Percentiles rank a stretch among this genome's conserved stretches.
Conservation (phyloP, 257 asterid genomes). For the Striga asiatica region DNA sequence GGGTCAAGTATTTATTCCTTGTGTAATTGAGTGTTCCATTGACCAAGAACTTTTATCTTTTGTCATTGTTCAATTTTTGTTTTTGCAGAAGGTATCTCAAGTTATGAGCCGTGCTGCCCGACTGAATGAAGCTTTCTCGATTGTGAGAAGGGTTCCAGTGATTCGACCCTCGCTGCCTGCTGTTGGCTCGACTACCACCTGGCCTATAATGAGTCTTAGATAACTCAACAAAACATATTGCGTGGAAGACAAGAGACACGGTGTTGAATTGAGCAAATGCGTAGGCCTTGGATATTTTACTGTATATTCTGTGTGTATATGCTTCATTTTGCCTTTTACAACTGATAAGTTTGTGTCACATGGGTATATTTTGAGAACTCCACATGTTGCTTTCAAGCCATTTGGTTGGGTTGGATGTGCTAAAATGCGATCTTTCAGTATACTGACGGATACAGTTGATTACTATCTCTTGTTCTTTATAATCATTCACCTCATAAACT, state of each 20-base stretch:
- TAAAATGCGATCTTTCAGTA: background rate
- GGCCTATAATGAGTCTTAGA: slow-evolving; percentile 70
- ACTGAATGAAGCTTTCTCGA: slow-evolving; percentile 82
- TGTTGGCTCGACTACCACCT: slow-evolving; percentile 37
- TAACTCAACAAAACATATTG: slow-evolving; percentile 20
- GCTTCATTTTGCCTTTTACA: background rate
- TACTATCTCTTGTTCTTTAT: no score
- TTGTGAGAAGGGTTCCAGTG: slow-evolving; percentile 79
- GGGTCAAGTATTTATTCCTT: background rate
- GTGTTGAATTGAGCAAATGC: slow-evolving; percentile 12
- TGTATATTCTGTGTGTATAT: slow-evolving; percentile 20
- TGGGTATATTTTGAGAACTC: slow-evolving; percentile 22
- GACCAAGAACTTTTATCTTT: background rate
- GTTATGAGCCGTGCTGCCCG: slow-evolving; percentile 89
- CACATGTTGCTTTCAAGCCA: slow-evolving; percentile 5
- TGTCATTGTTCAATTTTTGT: slow-evolving; percentile 6
- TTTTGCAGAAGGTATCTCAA: slow-evolving; percentile 78
- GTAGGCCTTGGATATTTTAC: slow-evolving; percentile 11
- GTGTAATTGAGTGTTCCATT: background rate
- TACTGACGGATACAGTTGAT: background rate
- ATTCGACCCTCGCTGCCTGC: slow-evolving; percentile 70
- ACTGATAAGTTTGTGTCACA: slow-evolving; percentile 17
- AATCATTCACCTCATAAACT: no score
- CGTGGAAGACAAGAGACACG: slow-evolving; percentile 5
- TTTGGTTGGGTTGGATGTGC: slow-evolving; percentile 4